These are phyloP conservation scores for Bathelium albidoporum DNA, from an alignment of 495 filamentous ascomycete genomes.

Conservation along the genomic window DNA sequence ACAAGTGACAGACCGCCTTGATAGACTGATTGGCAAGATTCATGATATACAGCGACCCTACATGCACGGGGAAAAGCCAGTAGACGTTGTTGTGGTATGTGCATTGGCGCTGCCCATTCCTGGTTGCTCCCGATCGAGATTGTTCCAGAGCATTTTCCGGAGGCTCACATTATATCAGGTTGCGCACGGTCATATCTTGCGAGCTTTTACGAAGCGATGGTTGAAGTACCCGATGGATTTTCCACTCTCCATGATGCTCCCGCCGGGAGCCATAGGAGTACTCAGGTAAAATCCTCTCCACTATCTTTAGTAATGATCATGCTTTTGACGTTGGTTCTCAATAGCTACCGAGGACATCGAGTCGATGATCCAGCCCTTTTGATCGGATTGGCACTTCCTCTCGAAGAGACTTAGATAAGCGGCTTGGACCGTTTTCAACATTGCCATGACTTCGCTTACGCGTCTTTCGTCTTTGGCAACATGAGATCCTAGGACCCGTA, in stretches of 20 bases:
- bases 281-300: slow-evolving; percentile 41
- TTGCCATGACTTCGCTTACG: too few species aligned
- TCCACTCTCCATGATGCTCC: slow-evolving; percentile 57
- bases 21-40: slow-evolving; percentile 67
- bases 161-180: slow-evolving; percentile 19
- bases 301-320: background rate
- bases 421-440: too few species aligned
- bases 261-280: slow-evolving; percentile 78
- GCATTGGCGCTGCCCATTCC: background rate
- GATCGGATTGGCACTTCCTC: too few species aligned
- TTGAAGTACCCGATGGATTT: slow-evolving; percentile 54
- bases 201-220: slow-evolving; percentile 90
- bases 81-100: slow-evolving; percentile 49
- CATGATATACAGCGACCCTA: slow-evolving; percentile 43
- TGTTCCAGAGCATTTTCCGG: background rate
- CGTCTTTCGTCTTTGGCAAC: too few species aligned
- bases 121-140: background rate
- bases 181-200: slow-evolving; percentile 77
- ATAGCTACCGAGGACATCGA: background rate
- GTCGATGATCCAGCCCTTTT: background rate
- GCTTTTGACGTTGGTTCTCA: background rate
- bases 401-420: too few species aligned
- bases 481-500: too few species aligned
- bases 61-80: slow-evolving; percentile 40
- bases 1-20: slow-evolving; percentile 58